Conservation (phyloP, 495 filamentous ascomycete genomes). For the Talaromyces thailandensis region DNA sequence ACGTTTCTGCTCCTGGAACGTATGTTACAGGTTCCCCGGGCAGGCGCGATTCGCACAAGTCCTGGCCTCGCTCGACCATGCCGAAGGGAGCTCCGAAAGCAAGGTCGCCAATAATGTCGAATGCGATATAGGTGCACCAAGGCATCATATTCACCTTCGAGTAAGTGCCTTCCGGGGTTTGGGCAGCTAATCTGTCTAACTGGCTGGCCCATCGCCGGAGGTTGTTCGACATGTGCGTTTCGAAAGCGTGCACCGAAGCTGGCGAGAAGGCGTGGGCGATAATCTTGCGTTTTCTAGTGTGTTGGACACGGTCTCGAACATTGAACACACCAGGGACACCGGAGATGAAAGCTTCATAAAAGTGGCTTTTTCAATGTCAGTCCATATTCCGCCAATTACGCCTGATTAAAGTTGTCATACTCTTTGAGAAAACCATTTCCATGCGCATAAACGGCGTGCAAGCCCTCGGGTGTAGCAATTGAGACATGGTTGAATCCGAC, state of each 20-base stretch:
- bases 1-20: constrained; percentile 26
- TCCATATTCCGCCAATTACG: neutral
- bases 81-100: constrained; percentile 33
- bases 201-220: constrained; percentile 55
- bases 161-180: constrained; percentile 18
- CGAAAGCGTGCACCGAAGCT: constrained; percentile 64
- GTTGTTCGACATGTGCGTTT: constrained; percentile 68
- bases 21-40: constrained; percentile 17
- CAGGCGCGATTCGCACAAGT: constrained; percentile 38
- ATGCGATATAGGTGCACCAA: constrained; percentile 86
- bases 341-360: constrained; percentile 76
- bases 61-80: constrained; percentile 30
- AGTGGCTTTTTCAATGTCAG: constrained; percentile 34
- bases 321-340: constrained; percentile 75
- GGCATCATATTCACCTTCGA: constrained; percentile 58
- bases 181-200: constrained; percentile 47
- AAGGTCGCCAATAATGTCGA: constrained; percentile 30
- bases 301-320: constrained; percentile 62
- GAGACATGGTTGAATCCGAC: constrained; percentile 29
- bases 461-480: constrained; percentile 18
- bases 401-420: constrained; percentile 15
- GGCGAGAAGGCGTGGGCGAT: constrained; percentile 69
- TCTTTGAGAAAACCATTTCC: constrained; percentile 59
- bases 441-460: constrained; percentile 30
- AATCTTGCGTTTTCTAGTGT: constrained; percentile 73